Conservation (phyloP, 1,284 basidiomycete genomes). For the Leccinum solheimii region DNA sequence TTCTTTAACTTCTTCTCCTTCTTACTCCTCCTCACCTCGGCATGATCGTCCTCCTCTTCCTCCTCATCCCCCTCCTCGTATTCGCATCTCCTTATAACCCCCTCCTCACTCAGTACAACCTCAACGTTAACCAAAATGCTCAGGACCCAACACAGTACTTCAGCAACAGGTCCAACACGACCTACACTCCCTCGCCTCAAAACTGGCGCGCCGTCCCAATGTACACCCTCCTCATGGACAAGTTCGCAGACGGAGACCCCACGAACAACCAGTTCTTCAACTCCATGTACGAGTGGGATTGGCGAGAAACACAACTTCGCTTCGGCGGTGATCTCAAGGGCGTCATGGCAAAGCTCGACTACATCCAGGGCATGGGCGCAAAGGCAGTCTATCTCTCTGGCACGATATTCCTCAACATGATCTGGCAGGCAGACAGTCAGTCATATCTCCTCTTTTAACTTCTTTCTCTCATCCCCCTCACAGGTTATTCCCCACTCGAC, state of each 20-base stretch:
- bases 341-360: constrained; percentile 74
- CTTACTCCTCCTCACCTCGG: background rate
- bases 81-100: constrained; percentile 70
- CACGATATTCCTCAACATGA: constrained; percentile 90
- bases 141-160: constrained; percentile 69
- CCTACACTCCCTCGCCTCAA: constrained; percentile 75
- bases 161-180: constrained; percentile 58
- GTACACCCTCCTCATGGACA: constrained; percentile 87
- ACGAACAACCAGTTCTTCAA: constrained; percentile 87
- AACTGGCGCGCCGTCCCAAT: constrained; percentile 87
- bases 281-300: constrained; percentile 80
- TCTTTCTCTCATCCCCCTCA: constrained; percentile 5
- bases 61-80: constrained; percentile 20
- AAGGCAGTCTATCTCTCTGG: constrained; percentile 85
- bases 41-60: constrained; percentile 24
- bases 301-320: constrained; percentile 83
- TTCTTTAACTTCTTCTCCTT: constrained; percentile 6
- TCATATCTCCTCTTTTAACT: constrained; percentile 18
- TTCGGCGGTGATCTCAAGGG: constrained; percentile 86
- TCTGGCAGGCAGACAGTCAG: constrained; percentile 93
- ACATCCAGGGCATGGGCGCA: constrained; percentile 86
- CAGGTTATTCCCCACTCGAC: constrained; percentile 90
- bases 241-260: constrained; percentile 90
- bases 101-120: constrained; percentile 78
- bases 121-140: constrained; percentile 81